A percentile compares a stretch with the other conserved stretches of the same genome.
These are phyloP conservation scores for Puccinia sorghi DNA, from an alignment of 1,284 basidiomycete genomes.

Conservation along the genomic window DNA sequence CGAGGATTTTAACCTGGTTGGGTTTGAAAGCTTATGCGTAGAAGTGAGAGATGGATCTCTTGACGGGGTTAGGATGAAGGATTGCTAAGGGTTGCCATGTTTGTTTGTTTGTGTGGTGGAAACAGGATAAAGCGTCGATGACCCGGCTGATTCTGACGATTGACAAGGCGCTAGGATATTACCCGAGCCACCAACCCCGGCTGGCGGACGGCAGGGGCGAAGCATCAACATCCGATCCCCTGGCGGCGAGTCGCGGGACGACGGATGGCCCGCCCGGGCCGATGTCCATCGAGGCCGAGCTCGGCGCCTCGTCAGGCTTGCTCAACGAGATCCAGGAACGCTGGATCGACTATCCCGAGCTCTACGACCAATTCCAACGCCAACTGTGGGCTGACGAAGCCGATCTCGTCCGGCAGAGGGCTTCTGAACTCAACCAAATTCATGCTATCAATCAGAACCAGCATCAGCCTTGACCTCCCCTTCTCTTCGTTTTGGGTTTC, in stretches of 20 bases:
- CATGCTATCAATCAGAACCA: constrained; percentile 13
- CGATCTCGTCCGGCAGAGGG: constrained; percentile 25
- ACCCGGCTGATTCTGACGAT: constrained; percentile 75
- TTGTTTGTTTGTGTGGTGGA: not conserved
- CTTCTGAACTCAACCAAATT: constrained; percentile 28
- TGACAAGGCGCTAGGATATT: constrained; percentile 84
- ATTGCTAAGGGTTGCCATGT: not conserved
- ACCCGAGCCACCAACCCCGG: constrained; percentile 67
- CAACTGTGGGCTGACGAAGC: constrained; percentile 42
- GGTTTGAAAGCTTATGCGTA: constrained; percentile 94
- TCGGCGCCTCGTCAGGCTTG: constrained; percentile 60
- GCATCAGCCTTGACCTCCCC: not conserved
- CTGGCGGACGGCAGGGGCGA: not conserved
- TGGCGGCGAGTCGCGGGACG: too few relatives aligned
- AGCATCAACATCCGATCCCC: too few relatives aligned
- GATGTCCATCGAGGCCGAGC: constrained; percentile 67
- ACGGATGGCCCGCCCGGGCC: too few relatives aligned
- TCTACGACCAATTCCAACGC: constrained; percentile 34
- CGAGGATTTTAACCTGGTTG: constrained; percentile 90
- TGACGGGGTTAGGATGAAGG: not conserved
- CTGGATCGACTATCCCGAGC: constrained; percentile 53
- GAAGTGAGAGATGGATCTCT: constrained; percentile 61
- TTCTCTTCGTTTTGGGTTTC: not conserved
- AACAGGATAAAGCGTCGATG: constrained; percentile 84
- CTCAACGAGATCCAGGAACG: constrained; percentile 64